Evolutionary conservation across 805 yeast species (phyloP).

Genomic region (Candida bentonensis): DNA sequence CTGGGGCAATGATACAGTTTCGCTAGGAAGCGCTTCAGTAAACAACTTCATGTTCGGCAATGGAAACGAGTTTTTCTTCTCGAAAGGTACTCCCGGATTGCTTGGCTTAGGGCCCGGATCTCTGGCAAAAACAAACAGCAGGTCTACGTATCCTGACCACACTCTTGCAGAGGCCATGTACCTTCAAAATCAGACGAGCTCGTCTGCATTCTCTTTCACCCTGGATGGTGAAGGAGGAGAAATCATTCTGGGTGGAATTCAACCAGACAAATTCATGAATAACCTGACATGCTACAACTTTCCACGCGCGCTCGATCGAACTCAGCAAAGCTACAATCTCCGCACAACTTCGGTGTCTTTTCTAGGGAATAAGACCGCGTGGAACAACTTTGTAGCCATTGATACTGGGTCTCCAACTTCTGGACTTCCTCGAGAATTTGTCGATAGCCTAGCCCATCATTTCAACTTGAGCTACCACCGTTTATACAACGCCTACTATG

Average conservation of each 20-base stretch:
- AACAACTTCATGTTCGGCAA: slow-evolving; percentile 18
- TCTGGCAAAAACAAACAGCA: slow-evolving; percentile 6
- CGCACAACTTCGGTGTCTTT: slow-evolving; percentile 11
- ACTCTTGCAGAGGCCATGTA: slow-evolving; percentile 14
- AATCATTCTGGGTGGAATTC: slow-evolving; percentile 21
- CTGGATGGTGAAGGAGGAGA: slow-evolving; percentile 15
- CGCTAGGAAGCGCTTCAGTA: slow-evolving; percentile 10
- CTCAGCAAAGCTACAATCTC: slow-evolving; percentile 7
- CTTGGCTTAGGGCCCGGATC: slow-evolving; percentile 16
- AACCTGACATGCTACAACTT: slow-evolving; percentile 5
- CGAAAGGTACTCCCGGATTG: slow-evolving; percentile 16
- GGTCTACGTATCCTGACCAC: slow-evolving; percentile 7
- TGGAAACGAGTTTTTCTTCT: slow-evolving; percentile 12
- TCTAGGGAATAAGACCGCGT: slow-evolving; percentile 9
- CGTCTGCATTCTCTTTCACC: slow-evolving; percentile 14
- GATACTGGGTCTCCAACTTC: slow-evolving; percentile 22
- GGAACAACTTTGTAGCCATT: slow-evolving; percentile 13
- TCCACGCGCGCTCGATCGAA: slow-evolving; percentile 9
- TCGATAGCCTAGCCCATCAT: slow-evolving; percentile 15
- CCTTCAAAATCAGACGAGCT: slow-evolving; percentile 11
- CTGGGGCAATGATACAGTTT: slow-evolving; percentile 19
- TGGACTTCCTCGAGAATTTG: slow-evolving; percentile 18
- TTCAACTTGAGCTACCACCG: slow-evolving; percentile 13
- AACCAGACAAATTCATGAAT: slow-evolving; percentile 8
- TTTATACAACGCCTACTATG: slow-evolving; percentile 16